Conservation (phyloP, 1,284 basidiomycete species). For the Cutaneotrichosporon sp. region DNA sequence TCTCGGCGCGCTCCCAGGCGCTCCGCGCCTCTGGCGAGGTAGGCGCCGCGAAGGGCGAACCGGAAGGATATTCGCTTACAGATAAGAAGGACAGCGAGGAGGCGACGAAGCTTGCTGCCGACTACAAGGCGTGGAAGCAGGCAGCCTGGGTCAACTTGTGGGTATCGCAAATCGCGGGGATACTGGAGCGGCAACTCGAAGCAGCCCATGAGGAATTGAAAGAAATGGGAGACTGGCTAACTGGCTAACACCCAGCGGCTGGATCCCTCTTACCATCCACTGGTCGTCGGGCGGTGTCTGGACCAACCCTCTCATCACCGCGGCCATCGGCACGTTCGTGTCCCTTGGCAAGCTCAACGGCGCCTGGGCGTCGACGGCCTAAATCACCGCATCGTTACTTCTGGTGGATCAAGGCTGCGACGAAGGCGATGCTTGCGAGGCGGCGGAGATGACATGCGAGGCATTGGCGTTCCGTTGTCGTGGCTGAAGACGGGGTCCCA, state of each 20-base stretch:
- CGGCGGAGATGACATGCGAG: neutral
- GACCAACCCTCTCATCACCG: conserved; percentile 36
- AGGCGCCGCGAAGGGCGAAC: conserved; percentile 21
- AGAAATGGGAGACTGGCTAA: too few species aligned
- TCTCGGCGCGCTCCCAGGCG: conserved; percentile 21
- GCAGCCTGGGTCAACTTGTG: conserved; percentile 33
- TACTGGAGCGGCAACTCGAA: too few species aligned
- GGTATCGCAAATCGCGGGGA: conserved; percentile 9
- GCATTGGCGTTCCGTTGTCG: too few species aligned
- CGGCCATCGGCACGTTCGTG: conserved; percentile 26
- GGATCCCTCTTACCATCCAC: conserved; percentile 46
- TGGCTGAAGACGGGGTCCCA: too few species aligned
- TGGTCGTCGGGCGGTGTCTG: conserved; percentile 45
- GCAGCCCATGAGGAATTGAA: too few species aligned
- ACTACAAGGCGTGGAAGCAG: conserved; percentile 33
- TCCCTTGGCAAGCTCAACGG: conserved; percentile 13
- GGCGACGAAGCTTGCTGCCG: conserved; percentile 22
- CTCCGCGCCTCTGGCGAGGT: conserved; percentile 22
- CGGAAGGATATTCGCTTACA: conserved; percentile 38
- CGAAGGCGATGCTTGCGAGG: neutral
- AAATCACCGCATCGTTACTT: too few species aligned
- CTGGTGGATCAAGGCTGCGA: too few species aligned
- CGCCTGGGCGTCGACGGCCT: conserved; percentile 4
- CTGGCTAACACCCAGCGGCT: conserved; percentile 29
- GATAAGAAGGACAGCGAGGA: conserved; percentile 9